Evolutionary conservation across 202 grass and related monocot genomes (phyloP), one percentile per base, ranked within the genome.

Genomic region (Saccharum hybrid): DNA sequence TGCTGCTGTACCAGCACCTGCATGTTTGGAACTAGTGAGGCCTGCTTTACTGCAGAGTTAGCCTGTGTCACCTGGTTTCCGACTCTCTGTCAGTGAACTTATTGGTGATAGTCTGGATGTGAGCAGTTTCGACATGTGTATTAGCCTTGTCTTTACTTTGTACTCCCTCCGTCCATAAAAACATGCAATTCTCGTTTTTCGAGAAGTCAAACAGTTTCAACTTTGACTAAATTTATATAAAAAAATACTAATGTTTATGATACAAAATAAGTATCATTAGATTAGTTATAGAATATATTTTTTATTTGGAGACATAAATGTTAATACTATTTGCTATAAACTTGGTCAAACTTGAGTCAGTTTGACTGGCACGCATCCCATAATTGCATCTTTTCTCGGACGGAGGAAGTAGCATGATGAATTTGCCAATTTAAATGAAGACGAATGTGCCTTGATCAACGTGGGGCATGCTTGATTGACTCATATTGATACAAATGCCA

Each of bases 391-490:
- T n/a, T n/a, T n/a, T n/a, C n/a, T n/a, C n/a, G n/a, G n/a, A n/a
- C n/a, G n/a, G n/a, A n/a, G n/a, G n/a, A n/a, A n/a, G n/a, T n/a
- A 66, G 37, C 72, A 77, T 4, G 54, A 62, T 46, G 8, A 30
- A 38, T 57, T 85, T 81, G 77, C 43, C 16, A 72, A 57, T 82
- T 45, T 77, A 71, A 71, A 23, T 39, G 34, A 68, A 65, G 64
- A 39, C 0, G 8, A 31, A 31, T 22, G 9, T 52, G 15, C 14
- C 30, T 76, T 8, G 36, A 41, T 7, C 21, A 69, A 67, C 36
- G 10, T n/a, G 8, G 72, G 54, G 10, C 68, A 16, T 52, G 10
- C 56, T 16, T 46, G 66, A 63, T 72, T 14, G n/a, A 71, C 71
- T 71, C 4, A 49, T 64, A 42, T 77, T 9, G 12, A 38, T 46